phyloP scores from a whole-genome alignment of 2,329 filamentous ascomycete species.

The Ustilaginoidea virens region DNA sequence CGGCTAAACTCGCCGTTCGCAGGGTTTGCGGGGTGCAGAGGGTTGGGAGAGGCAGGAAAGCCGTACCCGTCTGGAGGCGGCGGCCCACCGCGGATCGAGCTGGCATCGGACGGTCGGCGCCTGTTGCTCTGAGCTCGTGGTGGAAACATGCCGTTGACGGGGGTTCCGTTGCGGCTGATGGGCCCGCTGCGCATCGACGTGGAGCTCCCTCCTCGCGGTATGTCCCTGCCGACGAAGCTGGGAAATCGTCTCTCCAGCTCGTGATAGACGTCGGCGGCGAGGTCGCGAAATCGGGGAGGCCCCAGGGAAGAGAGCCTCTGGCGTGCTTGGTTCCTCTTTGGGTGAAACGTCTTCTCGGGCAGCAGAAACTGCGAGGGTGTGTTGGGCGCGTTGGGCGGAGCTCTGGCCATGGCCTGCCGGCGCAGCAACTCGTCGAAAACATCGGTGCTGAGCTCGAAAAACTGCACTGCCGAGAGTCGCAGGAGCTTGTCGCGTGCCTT shows the following conservation, averaged over 20 bases:
- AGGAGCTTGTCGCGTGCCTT: constrained; percentile 90
- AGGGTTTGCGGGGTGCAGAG: constrained; percentile 41
- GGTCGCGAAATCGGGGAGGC: constrained; percentile 71
- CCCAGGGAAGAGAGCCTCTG: constrained; percentile 87
- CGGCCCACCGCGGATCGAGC: constrained; percentile 35
- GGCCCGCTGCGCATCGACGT: constrained; percentile 43
- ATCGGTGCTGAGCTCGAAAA: constrained; percentile 94
- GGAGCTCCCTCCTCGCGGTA: constrained; percentile 54
- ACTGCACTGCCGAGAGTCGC: constrained; percentile 78
- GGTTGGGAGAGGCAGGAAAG: constrained; percentile 43
- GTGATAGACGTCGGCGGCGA: constrained; percentile 91
- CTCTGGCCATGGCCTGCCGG: constrained; percentile 53
- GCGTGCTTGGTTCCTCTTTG: constrained; percentile 93
- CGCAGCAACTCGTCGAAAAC: constrained; percentile 90
- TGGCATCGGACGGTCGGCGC: constrained; percentile 45
- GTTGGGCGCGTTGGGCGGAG: constrained; percentile 33
- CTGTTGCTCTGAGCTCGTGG: constrained; percentile 36
- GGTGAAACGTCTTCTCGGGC: constrained; percentile 83
- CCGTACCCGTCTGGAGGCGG: constrained; percentile 28
- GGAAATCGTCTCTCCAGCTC: constrained; percentile 87
- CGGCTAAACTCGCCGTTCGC: constrained; percentile 52
- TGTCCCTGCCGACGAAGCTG: constrained; percentile 55
- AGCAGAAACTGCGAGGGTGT: constrained; percentile 57
- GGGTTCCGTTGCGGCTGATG: constrained; percentile 45
- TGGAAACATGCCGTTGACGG: constrained; percentile 36